A percentile compares a stretch with the other conserved stretches of the same genome.
Conservation (phyloP, 768 basidiomycete genomes). For the Amyloporia xantha region DNA sequence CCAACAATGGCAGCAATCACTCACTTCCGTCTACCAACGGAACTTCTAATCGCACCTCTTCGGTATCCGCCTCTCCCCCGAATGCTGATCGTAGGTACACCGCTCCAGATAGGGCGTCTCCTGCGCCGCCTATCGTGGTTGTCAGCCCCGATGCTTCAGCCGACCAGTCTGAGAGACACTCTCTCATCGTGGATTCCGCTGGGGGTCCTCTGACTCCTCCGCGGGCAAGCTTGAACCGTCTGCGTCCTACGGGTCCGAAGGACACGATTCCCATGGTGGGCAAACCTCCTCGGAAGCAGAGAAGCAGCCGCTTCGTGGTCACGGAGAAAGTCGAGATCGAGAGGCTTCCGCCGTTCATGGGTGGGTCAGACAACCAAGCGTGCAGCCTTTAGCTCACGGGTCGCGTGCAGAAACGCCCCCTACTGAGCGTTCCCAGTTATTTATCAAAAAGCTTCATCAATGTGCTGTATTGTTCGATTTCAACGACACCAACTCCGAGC, state of each 20-base stretch:
- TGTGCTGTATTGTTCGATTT: conserved; percentile 98
- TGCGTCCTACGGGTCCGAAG: conserved; percentile 72
- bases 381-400: conserved; percentile 9
- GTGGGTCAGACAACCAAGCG: conserved; percentile 35
- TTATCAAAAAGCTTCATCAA: conserved; percentile 92
- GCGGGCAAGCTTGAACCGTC: conserved; percentile 52
- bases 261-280: conserved; percentile 96
- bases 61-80: conserved; percentile 29
- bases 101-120: conserved; percentile 36
- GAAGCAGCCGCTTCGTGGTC: conserved; percentile 93
- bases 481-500: conserved; percentile 92
- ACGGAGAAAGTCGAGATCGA: conserved; percentile 97
- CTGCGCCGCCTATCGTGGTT: conserved; percentile 80
- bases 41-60: conserved; percentile 35
- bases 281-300: conserved; percentile 95
- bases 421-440: conserved; percentile 82
- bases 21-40: conserved; percentile 34
- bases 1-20: conserved; percentile 34
- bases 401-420: conserved; percentile 70
- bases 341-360: conserved; percentile 83
- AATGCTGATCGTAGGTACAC: conserved; percentile 55
- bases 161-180: conserved; percentile 34
- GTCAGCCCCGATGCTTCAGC: conserved; percentile 65
- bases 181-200: conserved; percentile 25
- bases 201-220: conserved; percentile 56